These are phyloP conservation scores for Saccharomycopsis oosterbeekiorum DNA, from an alignment of 805 yeast genomes.

Conservation along the genomic window DNA sequence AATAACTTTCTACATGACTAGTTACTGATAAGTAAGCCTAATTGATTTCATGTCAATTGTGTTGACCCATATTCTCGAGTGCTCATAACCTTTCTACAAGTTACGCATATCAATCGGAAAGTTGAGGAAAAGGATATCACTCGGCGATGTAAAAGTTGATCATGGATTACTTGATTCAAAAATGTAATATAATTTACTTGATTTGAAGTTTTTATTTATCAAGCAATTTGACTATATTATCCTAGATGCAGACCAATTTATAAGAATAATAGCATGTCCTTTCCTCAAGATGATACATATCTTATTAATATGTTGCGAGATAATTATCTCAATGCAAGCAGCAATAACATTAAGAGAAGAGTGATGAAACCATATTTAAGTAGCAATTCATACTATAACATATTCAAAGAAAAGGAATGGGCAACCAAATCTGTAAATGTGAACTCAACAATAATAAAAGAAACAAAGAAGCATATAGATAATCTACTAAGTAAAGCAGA, in stretches of 20 bases:
- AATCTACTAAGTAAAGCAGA: slow-evolving; percentile 10
- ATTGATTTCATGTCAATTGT: too few species aligned
- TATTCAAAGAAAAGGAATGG: background rate
- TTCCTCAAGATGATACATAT: slow-evolving; percentile 16
- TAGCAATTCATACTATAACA: slow-evolving; percentile 5
- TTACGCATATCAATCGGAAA: background rate
- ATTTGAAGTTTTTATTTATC: background rate
- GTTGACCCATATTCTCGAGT: background rate
- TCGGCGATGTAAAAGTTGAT: background rate
- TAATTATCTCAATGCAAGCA: slow-evolving; percentile 4
- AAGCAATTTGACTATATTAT: too few species aligned
- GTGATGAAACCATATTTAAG: slow-evolving; percentile 15
- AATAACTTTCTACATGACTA: too few species aligned
- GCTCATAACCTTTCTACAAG: background rate
- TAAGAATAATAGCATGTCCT: slow-evolving; percentile 7
- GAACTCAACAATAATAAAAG: slow-evolving; percentile 6
- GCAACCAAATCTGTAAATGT: slow-evolving; percentile 3
- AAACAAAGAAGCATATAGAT: slow-evolving; percentile 5
- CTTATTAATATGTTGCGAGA: slow-evolving; percentile 17
- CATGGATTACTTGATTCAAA: background rate
- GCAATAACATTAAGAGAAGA: slow-evolving; percentile 12
- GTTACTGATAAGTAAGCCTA: too few species aligned
- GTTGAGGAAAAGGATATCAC: background rate
- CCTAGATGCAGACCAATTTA: too few species aligned
- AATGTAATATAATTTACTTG: too few species aligned